A percentile compares a stretch with the other conserved stretches of the same genome.
Conservation (phyloP, 2,329 filamentous ascomycete genomes). For the Hypomyces rosellus region DNA sequence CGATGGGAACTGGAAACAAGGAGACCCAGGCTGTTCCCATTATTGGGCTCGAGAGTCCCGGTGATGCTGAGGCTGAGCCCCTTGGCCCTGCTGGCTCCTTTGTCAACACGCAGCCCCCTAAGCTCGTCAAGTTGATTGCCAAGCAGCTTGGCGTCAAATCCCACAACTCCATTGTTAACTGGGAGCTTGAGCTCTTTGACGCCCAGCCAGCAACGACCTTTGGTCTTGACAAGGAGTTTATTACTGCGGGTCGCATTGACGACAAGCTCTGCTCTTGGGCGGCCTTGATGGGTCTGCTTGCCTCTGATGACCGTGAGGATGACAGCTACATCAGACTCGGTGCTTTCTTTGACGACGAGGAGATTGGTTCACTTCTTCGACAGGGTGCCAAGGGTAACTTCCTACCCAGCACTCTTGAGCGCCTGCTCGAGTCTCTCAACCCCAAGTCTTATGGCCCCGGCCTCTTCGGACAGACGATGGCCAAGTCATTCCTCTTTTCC, state of each 20-base stretch:
- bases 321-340: constrained; percentile 79
- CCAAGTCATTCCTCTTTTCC: constrained; percentile 85
- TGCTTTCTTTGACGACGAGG: constrained; percentile 94
- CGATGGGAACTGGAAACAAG: constrained; percentile 62
- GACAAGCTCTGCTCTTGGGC: constrained; percentile 97
- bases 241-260: constrained; percentile 91
- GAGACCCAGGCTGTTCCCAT: constrained; percentile 95
- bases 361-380: constrained; percentile 84
- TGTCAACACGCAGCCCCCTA: constrained; percentile 73
- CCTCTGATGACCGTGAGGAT: constrained; percentile 49
- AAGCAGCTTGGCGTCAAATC: constrained; percentile 66
- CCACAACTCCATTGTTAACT: constrained; percentile 75
- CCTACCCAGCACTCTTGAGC: constrained; percentile 72
- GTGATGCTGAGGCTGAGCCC: constrained; percentile 33
- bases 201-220: constrained; percentile 76
- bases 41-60: constrained; percentile 76
- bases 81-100: constrained; percentile 67
- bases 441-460: constrained; percentile 48
- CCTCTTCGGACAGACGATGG: constrained; percentile 73
- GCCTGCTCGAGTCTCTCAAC: constrained; percentile 65
- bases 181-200: constrained; percentile 96
- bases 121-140: constrained; percentile 77
- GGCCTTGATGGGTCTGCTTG: constrained; percentile 75
- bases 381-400: constrained; percentile 91
- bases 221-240: constrained; percentile 86